Evolutionary conservation across 371 early-diverging fungal genomes (phyloP).

Genomic region (Syncephalis fuscata): DNA sequence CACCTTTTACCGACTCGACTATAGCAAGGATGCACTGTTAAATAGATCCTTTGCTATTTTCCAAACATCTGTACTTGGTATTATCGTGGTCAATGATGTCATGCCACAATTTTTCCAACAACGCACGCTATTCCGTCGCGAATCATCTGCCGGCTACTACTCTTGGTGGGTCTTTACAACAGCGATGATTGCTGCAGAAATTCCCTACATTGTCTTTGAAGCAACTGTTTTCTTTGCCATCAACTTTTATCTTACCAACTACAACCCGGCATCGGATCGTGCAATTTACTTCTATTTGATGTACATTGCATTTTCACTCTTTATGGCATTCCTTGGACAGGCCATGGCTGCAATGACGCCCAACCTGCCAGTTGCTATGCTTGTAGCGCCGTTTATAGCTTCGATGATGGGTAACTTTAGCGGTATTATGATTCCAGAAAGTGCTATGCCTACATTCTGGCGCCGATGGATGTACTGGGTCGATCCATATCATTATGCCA

Average conservation of each 20-base stretch:
- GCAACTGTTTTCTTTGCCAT: constrained; percentile 39
- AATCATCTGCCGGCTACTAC: constrained; percentile 51
- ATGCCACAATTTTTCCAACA: constrained; percentile 59
- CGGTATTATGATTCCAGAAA: constrained; percentile 49
- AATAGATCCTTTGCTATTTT: constrained; percentile 59
- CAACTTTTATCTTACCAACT: constrained; percentile 57
- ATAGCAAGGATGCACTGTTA: constrained; percentile 37
- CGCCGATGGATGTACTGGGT: constrained; percentile 61
- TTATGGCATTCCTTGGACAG: constrained; percentile 50
- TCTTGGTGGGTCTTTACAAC: constrained; percentile 45
- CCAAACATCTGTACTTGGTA: constrained; percentile 40
- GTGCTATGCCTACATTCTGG: constrained; percentile 58
- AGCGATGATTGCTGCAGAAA: constrained; percentile 32
- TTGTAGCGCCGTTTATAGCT: constrained; percentile 55
- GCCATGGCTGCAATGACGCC: constrained; percentile 48
- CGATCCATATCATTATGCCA: constrained; percentile 56
- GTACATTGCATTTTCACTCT: constrained; percentile 36
- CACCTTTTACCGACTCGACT: constrained; percentile 45
- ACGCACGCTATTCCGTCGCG: constrained; percentile 49
- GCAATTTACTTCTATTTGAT: constrained; percentile 44
- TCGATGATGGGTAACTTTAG: constrained; percentile 51
- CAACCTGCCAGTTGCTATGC: constrained; percentile 33
- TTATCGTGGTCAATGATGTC: constrained; percentile 47
- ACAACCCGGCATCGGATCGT: constrained; percentile 19
- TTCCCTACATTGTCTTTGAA: constrained; percentile 38